phyloP scores from a whole-genome alignment of 768 basidiomycete species.

The Boletus barrowsii region DNA sequence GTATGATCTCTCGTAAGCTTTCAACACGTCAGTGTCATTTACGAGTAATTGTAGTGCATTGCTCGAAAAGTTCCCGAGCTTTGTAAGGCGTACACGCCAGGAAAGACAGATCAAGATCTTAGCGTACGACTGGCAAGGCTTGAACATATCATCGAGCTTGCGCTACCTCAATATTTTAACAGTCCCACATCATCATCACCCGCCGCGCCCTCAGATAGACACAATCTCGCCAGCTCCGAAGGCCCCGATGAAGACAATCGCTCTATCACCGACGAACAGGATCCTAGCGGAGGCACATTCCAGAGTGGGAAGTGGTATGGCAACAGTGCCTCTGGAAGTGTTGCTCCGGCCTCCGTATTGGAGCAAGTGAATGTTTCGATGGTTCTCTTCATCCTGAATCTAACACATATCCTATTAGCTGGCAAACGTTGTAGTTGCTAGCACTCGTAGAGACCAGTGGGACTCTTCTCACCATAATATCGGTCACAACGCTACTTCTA shows the following conservation, averaged over 20 bases:
- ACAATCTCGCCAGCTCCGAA: conserved; percentile 46
- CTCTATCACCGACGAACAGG: conserved; percentile 76
- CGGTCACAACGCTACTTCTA: conserved; percentile 8
- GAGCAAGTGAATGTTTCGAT: conserved; percentile 58
- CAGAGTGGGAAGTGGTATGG: conserved; percentile 88
- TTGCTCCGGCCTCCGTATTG: conserved; percentile 74
- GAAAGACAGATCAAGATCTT: conserved; percentile 81
- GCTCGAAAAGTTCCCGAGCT: conserved; percentile 85
- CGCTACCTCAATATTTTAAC: conserved; percentile 70
- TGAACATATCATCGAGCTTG: conserved; percentile 78
- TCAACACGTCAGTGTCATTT: conserved; percentile 6
- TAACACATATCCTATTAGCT: conserved; percentile 38
- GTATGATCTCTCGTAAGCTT: conserved; percentile 39
- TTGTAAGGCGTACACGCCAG: conserved; percentile 86
- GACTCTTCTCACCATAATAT: conserved; percentile 17
- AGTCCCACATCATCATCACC: conserved; percentile 38
- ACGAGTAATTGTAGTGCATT: conserved; percentile 52
- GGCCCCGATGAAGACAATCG: conserved; percentile 60
- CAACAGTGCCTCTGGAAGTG: conserved; percentile 77
- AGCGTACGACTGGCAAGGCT: conserved; percentile 69
- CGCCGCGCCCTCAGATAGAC: conserved; percentile 33
- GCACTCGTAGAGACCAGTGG: conserved; percentile 31
- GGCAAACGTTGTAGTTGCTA: conserved; percentile 50
- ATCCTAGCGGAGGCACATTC: conserved; percentile 71
- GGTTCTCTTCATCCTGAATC: conserved; percentile 11